Percentiles rank a stretch among this genome's conserved stretches.
Conservation (phyloP, 176 grass and related monocot genomes). For the Microstegium vimineum region DNA sequence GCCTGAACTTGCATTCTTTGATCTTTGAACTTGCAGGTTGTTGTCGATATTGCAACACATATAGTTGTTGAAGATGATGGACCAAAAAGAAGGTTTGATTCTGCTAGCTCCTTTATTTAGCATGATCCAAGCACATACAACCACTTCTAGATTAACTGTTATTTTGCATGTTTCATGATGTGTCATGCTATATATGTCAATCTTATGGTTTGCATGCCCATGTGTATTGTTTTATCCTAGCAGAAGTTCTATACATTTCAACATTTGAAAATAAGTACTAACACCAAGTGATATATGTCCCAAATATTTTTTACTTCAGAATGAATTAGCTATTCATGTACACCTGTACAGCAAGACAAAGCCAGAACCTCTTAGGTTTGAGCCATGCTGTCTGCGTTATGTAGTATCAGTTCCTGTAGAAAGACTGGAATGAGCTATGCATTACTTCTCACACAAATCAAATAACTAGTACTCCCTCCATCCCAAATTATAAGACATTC, state of each 20-base stretch:
- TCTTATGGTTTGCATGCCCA: background rate
- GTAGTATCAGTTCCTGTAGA: background rate
- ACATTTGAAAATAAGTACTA: background rate
- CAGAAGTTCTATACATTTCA: background rate
- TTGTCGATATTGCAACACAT: slow-evolving; percentile 78
- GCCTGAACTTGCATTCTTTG: slow-evolving; percentile 1
- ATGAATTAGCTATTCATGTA: background rate
- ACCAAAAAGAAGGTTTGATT: slow-evolving; percentile 81
- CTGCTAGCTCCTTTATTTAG: slow-evolving; percentile 17
- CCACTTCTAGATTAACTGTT: background rate
- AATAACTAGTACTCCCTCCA: no score
- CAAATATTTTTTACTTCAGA: background rate
- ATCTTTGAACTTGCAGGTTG: slow-evolving; percentile 56
- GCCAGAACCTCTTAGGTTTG: background rate
- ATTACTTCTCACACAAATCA: background rate
- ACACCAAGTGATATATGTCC: background rate
- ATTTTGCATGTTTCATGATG: slow-evolving; percentile 4
- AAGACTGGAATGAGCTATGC: background rate
- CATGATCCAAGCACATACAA: background rate
- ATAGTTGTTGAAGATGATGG: slow-evolving; percentile 85
- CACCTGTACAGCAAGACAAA: background rate
- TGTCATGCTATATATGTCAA: background rate
- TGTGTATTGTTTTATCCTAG: background rate
- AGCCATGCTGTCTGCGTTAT: background rate
- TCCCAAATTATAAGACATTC: no score